Conservation (phyloP, 2,329 filamentous ascomycete genomes). For the Aspergillaceae sp. region DNA sequence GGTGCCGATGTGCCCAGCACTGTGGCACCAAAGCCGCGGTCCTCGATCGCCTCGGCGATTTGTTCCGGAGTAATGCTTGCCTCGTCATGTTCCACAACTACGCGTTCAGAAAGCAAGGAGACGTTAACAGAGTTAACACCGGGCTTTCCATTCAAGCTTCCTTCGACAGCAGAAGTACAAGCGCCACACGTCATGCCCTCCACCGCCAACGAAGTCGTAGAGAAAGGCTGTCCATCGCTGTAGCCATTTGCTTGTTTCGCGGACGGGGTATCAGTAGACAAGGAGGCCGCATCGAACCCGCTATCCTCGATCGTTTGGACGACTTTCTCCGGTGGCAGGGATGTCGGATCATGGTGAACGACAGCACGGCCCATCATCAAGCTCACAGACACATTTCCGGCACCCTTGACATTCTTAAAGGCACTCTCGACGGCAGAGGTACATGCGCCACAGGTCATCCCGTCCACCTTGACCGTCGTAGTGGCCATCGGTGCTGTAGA, state of each 20-base stretch:
- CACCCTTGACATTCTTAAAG: conserved; percentile 72
- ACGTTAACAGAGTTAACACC: conserved; percentile 72
- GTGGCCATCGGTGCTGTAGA: conserved; percentile 63
- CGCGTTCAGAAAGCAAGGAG: conserved; percentile 73
- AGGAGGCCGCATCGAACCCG: conserved; percentile 82
- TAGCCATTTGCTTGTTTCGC: conserved; percentile 35
- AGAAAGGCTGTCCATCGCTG: conserved; percentile 27
- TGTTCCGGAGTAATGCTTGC: conserved; percentile 43
- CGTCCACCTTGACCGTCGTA: conserved; percentile 81
- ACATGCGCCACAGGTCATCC: conserved; percentile 83
- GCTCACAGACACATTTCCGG: conserved; percentile 81
- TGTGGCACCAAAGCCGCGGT: conserved; percentile 70
- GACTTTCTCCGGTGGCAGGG: conserved; percentile 65
- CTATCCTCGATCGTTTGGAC: conserved; percentile 83
- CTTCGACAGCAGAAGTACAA: conserved; percentile 77
- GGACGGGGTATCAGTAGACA: conserved; percentile 67
- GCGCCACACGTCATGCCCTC: conserved; percentile 89
- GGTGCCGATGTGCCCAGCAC: conserved; percentile 61
- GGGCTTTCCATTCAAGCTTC: conserved; percentile 64
- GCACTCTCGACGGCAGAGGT: conserved; percentile 91
- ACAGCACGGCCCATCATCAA: conserved; percentile 95
- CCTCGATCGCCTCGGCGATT: conserved; percentile 52
- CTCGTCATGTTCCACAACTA: conserved; percentile 73
- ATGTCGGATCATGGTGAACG: conserved; percentile 72
- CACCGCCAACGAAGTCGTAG: conserved; percentile 67